Conservation (phyloP, 1,284 basidiomycete species). For the Boletus semigastroideus region DNA sequence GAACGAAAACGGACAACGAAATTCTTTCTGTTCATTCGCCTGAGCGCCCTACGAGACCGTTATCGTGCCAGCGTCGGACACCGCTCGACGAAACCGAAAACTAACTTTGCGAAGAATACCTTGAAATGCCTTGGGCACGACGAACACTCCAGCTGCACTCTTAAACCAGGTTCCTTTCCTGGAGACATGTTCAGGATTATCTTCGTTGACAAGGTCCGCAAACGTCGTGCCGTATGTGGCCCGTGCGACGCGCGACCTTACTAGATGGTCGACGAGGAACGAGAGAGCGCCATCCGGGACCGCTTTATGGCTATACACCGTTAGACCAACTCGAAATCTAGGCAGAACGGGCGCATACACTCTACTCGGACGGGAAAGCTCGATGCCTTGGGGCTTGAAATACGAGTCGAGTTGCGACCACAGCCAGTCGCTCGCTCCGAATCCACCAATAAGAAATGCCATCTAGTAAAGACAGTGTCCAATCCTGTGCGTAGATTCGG, state of each 20-base stretch:
- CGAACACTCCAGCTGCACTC: neutral
- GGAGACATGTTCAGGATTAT: constrained; percentile 8
- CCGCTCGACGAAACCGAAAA: neutral
- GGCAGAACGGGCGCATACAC: constrained; percentile 1
- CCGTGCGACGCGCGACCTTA: constrained; percentile 14
- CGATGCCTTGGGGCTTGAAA: constrained; percentile 12
- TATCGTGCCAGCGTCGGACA: neutral
- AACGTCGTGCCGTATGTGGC: constrained; percentile 14
- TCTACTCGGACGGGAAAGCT: constrained; percentile 14
- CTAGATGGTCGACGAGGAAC: constrained; percentile 16
- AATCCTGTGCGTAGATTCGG: neutral
- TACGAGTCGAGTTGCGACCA: constrained; percentile 14
- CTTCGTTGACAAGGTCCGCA: neutral
- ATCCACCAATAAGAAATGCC: constrained; percentile 39
- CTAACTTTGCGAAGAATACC: constrained; percentile 10
- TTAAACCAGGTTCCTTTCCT: constrained; percentile 7
- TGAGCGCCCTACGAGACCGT: constrained; percentile 7
- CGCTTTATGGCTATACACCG: constrained; percentile 12
- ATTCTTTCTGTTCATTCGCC: constrained; percentile 14
- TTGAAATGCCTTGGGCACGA: constrained; percentile 5
- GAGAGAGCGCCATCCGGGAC: constrained; percentile 20
- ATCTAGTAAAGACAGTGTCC: constrained; percentile 19
- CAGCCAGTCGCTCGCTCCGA: constrained; percentile 25
- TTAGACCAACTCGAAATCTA: neutral
- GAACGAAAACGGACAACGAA: constrained; percentile 4